Evolutionary conservation across 352 stramenopile genomes (phyloP), one percentile per base, ranked within the genome.

Genomic region (Globisporangium cederbergense): DNA sequence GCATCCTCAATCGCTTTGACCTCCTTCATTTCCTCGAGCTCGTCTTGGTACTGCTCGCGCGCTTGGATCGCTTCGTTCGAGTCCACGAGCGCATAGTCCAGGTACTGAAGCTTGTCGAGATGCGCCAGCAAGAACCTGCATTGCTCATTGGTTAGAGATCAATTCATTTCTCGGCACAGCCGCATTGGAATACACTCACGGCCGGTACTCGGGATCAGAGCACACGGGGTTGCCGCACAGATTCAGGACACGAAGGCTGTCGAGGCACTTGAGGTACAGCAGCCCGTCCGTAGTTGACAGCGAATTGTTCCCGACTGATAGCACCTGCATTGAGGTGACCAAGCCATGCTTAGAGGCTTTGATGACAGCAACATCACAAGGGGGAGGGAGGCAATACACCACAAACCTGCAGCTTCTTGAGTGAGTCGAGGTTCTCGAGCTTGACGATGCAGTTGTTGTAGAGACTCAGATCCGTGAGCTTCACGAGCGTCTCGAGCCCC

Each of bases 361-460:
- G 34, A 40, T 40, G 7, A 40, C 34, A 8, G 34, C 34, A 13
- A 13, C 34, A 40, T 40, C 25, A 28, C 25, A 28, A 28, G 25
- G 25, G 25, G 1, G 25, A 28, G 25, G 25, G 25, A 40, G 34
- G 11, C 34, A 10, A 34, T 34, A 49, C 51, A 51, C 14, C 49
- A 36, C 53, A 7, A 59, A 82, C 78, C 73, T 98, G 88, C 0
- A 98, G 81, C 25, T 88, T 74, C 67, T 84, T 88, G 63, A 96
- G 93, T n/a, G 75, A 67, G 25, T 97, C 90, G 22, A 98, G 72
- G 59, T 94, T 96, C 64, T 97, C 88, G 51, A 98, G 74, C 58
- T 95, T 93, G n/a, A 75, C 46, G 65, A 98, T 98, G 66, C 88
- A 87, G 70, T 98, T 98, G 69, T 95, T 97, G 75, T 96, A 98